These are phyloP conservation scores for Aureobasidium sp. DNA, from an alignment of 2,329 filamentous ascomycete genomes.

Conservation along the genomic window DNA sequence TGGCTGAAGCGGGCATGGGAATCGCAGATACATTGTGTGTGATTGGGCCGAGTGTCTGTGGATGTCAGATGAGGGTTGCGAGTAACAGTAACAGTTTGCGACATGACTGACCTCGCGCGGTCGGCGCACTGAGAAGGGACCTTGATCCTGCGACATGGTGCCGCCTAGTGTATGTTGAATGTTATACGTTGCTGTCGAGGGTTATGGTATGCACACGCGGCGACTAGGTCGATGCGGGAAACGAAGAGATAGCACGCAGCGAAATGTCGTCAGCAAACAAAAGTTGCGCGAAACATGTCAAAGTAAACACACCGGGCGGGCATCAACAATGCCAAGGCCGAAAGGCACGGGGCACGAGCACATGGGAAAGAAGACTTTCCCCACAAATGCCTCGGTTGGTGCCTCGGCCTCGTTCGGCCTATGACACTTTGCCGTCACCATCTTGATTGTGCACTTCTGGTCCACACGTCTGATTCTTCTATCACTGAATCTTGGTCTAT, in stretches of 20 bases:
- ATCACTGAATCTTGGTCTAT: too few relatives aligned
- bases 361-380: not conserved
- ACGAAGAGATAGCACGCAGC: not conserved
- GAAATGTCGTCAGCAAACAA: constrained; percentile 6
- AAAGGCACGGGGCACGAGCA: not conserved
- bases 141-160: constrained; percentile 77
- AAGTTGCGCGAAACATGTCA: not conserved
- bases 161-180: not conserved
- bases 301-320: not conserved
- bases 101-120: constrained; percentile 67
- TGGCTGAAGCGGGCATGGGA: constrained; percentile 81
- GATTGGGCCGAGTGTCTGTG: constrained; percentile 75
- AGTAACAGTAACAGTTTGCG: not conserved
- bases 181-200: not conserved
- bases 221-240: too few relatives aligned
- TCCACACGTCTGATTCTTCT: not conserved
- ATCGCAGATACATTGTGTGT: constrained; percentile 70
- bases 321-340: constrained; percentile 9
- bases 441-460: not conserved
- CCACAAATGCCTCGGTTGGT: constrained; percentile 1
- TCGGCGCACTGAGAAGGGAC: constrained; percentile 84
- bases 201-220: not conserved
- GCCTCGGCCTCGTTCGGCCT: not conserved
- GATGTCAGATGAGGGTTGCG: not conserved
- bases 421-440: not conserved